A percentile compares a stretch with the other conserved stretches of the same genome.
phyloP scores from a whole-genome alignment of 805 yeast species.

The baker's yeast (Saccharomyces cerevisiae) region DNA sequence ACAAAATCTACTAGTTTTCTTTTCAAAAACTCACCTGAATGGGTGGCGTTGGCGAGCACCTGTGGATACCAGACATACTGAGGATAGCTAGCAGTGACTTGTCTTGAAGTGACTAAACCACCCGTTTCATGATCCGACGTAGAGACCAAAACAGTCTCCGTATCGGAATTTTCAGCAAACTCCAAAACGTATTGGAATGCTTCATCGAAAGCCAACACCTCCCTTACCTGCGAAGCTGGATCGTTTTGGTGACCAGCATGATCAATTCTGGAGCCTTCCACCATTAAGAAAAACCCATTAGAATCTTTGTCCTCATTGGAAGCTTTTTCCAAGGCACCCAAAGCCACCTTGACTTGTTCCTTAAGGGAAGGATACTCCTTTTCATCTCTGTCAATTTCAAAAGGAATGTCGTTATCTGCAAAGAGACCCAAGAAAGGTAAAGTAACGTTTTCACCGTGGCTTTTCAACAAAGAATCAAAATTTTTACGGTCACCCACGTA shows the following conservation, averaged over 20 bases:
- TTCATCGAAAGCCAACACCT: conserved; percentile 77
- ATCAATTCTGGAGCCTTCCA: conserved; percentile 91
- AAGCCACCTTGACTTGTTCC: conserved; percentile 70
- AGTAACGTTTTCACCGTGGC: conserved; percentile 48
- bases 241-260: conserved; percentile 94
- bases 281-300: conserved; percentile 79
- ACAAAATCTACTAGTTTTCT: conserved; percentile 32
- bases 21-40: conserved; percentile 68
- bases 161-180: conserved; percentile 58
- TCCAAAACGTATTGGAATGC: conserved; percentile 70
- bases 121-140: conserved; percentile 97
- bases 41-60: conserved; percentile 57
- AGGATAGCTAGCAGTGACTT: conserved; percentile 60
- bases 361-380: conserved; percentile 62
- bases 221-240: conserved; percentile 90
- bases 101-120: conserved; percentile 83
- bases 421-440: conserved; percentile 73
- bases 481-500: conserved; percentile 51
- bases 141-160: conserved; percentile 69
- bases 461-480: conserved; percentile 45
- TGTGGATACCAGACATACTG: conserved; percentile 86
- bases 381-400: conserved; percentile 66
- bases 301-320: conserved; percentile 42
- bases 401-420: conserved; percentile 74
- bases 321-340: conserved; percentile 58